Base-by-base conservation (phyloP, 164 flowering plant genomes). In the Santalum album region DNA sequence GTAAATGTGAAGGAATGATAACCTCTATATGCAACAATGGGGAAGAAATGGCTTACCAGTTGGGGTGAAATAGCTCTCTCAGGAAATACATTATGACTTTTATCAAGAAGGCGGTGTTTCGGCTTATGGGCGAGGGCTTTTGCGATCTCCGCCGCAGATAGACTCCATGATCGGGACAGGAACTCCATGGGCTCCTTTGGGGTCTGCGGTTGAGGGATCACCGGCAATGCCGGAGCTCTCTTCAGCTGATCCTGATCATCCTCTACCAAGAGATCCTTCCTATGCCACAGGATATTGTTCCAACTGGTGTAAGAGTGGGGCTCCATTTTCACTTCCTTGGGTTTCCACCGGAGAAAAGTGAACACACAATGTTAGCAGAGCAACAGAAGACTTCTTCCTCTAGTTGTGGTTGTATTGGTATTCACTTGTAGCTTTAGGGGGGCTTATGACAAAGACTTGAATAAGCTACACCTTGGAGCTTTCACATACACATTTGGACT, bases 151-250 rank as follows among this genome's bases (percentile, higher is more conserved):
- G 76, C 59, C 47, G 96, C 89, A 17, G 98, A 92, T 34, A 82
- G 72, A 62, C 94, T 86, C 98, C 96, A 88, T 11, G 96, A 89
- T 61, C 98, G 78, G 0, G 96, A 75, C 46, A 88, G 70, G 69
- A 88, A 92, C 61, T 88, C 96, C 85, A 92, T 84, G 11, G 95
- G 89, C 71, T 92, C 98, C 14, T 66, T 79, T 10, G 95, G 96
- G 38, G 98, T 92, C 54, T 78, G 75, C n/a, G 96, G 96, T 29
- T 80, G 87, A 49, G 88, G 77, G 17, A 91, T 74, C 9, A 58
- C 56, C 0, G 81, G 76, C 34, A 76, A 25, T 0, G 67, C 49
- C 22, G 75, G 48, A 3, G 20, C 49, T 16, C 50, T 55, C 29
- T 55, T 65, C 15, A 22, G 50, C 46, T 24, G 53, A 47, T 66